A percentile compares a stretch with the other conserved stretches of the same genome.
phyloP scores from a whole-genome alignment of 2,329 filamentous ascomycete species.

The Trichoderma lentiforme region DNA sequence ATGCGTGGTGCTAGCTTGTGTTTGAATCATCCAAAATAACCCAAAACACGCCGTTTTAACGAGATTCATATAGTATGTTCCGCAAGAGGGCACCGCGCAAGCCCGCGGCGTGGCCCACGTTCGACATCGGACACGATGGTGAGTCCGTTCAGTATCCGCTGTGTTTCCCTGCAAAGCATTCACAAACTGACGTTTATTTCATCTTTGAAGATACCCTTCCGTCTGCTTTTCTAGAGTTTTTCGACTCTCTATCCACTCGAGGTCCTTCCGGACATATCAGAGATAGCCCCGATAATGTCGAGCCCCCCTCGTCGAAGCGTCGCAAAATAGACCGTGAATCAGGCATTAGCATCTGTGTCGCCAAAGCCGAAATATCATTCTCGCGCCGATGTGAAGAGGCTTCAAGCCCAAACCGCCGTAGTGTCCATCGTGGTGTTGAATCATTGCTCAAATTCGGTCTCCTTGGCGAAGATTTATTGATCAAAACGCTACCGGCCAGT shows the following conservation, averaged over 20 bases:
- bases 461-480: slow-evolving; percentile 18
- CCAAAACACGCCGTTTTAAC: not conserved
- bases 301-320: slow-evolving; percentile 29
- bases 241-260: not conserved
- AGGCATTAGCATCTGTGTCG: slow-evolving; percentile 25
- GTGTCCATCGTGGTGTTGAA: slow-evolving; percentile 23
- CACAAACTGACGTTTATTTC: not conserved
- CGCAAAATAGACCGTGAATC: slow-evolving; percentile 27
- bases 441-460: slow-evolving; percentile 23
- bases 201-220: not conserved
- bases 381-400: slow-evolving; percentile 25
- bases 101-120: not conserved
- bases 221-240: not conserved
- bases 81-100: not conserved
- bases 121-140: slow-evolving; percentile 13
- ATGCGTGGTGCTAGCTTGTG: not conserved
- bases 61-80: not conserved
- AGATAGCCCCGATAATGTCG: not conserved
- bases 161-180: not conserved
- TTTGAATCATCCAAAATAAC: not conserved
- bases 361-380: slow-evolving; percentile 26
- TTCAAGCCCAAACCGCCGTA: not conserved
- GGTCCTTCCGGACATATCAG: not conserved
- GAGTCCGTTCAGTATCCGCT: not conserved
- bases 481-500: slow-evolving; percentile 21